These are phyloP conservation scores for Polyporus arcularius DNA, from an alignment of 768 basidiomycete species.

Conservation along the genomic window DNA sequence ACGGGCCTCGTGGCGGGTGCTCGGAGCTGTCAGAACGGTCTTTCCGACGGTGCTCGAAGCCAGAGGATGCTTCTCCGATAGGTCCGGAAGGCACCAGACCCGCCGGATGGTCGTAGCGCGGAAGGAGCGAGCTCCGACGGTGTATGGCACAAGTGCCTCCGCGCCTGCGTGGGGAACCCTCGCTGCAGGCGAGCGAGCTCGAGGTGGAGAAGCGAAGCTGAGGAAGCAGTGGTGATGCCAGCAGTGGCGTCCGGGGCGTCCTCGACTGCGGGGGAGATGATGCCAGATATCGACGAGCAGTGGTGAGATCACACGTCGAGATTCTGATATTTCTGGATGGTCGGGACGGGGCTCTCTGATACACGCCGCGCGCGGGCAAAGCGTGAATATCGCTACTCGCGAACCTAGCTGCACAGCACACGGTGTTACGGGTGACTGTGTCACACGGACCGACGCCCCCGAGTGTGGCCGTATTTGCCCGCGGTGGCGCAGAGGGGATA, in stretches of 20 bases:
- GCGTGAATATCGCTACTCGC: constrained; percentile 22
- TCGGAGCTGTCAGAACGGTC: background rate
- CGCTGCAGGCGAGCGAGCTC: background rate
- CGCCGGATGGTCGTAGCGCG: background rate
- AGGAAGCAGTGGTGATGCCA: background rate
- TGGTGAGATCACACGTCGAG: constrained; percentile 1
- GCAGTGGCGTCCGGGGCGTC: background rate
- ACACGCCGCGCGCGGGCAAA: constrained; percentile 8
- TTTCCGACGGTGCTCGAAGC: background rate
- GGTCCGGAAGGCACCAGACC: background rate
- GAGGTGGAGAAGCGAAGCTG: background rate
- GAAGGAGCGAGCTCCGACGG: background rate
- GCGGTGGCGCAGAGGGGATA: constrained; percentile 9
- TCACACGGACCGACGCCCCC: constrained; percentile 12
- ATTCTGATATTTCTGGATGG: constrained; percentile 1
- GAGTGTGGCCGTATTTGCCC: constrained; percentile 6
- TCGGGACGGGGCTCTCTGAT: constrained; percentile 1
- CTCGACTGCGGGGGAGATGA: background rate
- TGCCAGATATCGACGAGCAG: constrained; percentile 6
- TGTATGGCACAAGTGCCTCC: constrained; percentile 9
- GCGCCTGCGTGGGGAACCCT: background rate
- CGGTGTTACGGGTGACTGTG: constrained; percentile 9
- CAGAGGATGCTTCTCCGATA: background rate
- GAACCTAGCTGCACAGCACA: constrained; percentile 14
- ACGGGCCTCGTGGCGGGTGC: background rate